Evolutionary conservation across 805 yeast species (phyloP), one percentile per base, ranked within the genome.

Genomic region (Candida awuae): DNA sequence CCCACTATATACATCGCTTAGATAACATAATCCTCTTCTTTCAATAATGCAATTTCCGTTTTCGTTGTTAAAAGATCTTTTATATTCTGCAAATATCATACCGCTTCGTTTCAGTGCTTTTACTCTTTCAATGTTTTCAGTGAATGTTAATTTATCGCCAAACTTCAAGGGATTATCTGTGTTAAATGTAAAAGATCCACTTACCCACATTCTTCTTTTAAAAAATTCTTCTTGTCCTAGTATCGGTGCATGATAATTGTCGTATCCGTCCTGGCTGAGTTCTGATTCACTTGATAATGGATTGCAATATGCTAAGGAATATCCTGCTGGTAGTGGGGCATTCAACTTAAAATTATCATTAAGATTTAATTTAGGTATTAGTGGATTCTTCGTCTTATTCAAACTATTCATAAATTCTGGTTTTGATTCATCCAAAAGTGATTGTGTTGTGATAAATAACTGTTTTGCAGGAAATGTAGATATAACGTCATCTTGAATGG

Each of bases 221-320:
- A 70, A 81, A 16, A 60, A 59, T 22, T 56, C 49, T 4, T 35
- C 23, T 1, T 39, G 43, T 17, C 34, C 19, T 3, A 46, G 42
- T 1, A 58, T 51, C 0, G 94, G 94, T 1, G 87, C 75, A 42
- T 83, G 92, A 48, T 81, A 75, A 33, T 77, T 68, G 47, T 83
- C 94, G 58, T 85, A 87, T 1, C 96, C 95, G 57, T 87, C 97
- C 2, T 48, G 34, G 2, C 81, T 78, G 15, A 85, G 53, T 3
- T 59, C 58, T 1, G 47, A 34, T 38, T 72, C 79, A 28, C 59
- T 56, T 27, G 72, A 60, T 4, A 63, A 50, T 18, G 85, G 87
- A 50, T 80, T 82, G 57, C 77, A 77, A 53, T 69, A 85, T 1
- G 82, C 54, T 37, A 86, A 67, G 43, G 82, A 86, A 44, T 73